Evolutionary conservation across 2,329 filamentous ascomycete species (phyloP).

Genomic region (Arachnopeziza araneosa): DNA sequence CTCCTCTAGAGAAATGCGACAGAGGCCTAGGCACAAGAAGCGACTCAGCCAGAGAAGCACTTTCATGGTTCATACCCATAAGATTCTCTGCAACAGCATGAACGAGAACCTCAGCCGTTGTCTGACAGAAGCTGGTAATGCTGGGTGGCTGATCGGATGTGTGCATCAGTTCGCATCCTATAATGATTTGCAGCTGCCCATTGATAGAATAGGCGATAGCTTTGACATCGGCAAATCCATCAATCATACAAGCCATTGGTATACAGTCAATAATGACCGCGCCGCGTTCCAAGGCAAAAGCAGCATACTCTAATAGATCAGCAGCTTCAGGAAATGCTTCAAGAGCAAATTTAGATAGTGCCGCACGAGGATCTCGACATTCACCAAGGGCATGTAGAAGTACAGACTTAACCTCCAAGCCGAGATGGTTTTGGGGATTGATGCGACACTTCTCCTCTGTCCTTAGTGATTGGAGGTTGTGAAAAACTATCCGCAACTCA

Average conservation of each 20-base stretch:
- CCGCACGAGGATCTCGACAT: slow-evolving; percentile 24
- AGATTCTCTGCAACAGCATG: slow-evolving; percentile 17
- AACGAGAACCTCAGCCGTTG: slow-evolving; percentile 16
- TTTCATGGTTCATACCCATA: slow-evolving; percentile 26
- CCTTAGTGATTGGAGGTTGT: slow-evolving; percentile 37
- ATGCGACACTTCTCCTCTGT: slow-evolving; percentile 38
- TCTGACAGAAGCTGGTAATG: slow-evolving; percentile 20
- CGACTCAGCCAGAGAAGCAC: slow-evolving; percentile 35
- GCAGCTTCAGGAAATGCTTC: slow-evolving; percentile 41
- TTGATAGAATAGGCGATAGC: slow-evolving; percentile 17
- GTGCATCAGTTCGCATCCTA: slow-evolving; percentile 21
- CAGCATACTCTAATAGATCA: slow-evolving; percentile 27
- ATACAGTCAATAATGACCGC: slow-evolving; percentile 21
- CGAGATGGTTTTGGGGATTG: slow-evolving; percentile 37
- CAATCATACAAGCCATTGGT: slow-evolving; percentile 13
- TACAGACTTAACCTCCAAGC: slow-evolving; percentile 39
- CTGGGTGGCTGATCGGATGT: slow-evolving; percentile 14
- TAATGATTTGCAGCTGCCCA: slow-evolving; percentile 14
- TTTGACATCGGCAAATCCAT: slow-evolving; percentile 13
- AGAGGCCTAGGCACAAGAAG: slow-evolving; percentile 17
- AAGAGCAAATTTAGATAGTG: slow-evolving; percentile 22
- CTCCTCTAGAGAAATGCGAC: neutral
- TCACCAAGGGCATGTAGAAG: slow-evolving; percentile 30
- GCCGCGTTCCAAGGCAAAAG: slow-evolving; percentile 18
- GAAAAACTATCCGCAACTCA: slow-evolving; percentile 42